phyloP scores from a whole-genome alignment of 495 filamentous ascomycete species.

The Cetradonia linearis region DNA sequence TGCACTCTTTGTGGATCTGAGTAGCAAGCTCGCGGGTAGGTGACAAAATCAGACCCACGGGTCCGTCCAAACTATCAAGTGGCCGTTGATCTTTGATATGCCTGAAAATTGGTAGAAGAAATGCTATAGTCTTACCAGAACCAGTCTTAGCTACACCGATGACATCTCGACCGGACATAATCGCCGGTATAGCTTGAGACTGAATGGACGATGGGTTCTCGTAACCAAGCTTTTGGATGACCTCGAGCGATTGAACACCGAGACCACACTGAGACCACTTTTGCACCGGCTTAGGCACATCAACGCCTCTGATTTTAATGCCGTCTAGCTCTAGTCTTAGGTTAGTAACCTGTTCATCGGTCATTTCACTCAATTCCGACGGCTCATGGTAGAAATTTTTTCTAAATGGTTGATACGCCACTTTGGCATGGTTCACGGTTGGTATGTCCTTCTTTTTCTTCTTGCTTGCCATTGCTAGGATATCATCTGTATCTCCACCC shows the following conservation, averaged over 20 bases:
- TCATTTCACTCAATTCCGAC: constrained; percentile 71
- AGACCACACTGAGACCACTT: constrained; percentile 96
- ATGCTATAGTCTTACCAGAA: constrained; percentile 97
- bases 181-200: constrained; percentile 84
- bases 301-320: constrained; percentile 79
- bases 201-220: constrained; percentile 89
- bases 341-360: constrained; percentile 70
- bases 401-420: constrained; percentile 74
- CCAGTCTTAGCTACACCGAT: constrained; percentile 97
- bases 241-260: constrained; percentile 76
- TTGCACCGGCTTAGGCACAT: constrained; percentile 84
- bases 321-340: constrained; percentile 82
- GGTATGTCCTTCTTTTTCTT: constrained; percentile 97
- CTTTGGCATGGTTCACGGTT: constrained; percentile 69
- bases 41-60: constrained; percentile 80
- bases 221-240: constrained; percentile 73
- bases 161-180: constrained; percentile 93
- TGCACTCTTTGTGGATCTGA: constrained; percentile 90
- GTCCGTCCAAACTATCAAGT: constrained; percentile 75
- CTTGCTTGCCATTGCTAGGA: constrained; percentile 78
- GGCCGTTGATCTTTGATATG: constrained; percentile 92
- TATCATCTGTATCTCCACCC: constrained; percentile 62
- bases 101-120: constrained; percentile 88
- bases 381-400: constrained; percentile 94
- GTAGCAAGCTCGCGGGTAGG: constrained; percentile 91